These are phyloP conservation scores for Taiozyma onychis DNA, from an alignment of 1,139 yeast genomes.

Conservation along the genomic window DNA sequence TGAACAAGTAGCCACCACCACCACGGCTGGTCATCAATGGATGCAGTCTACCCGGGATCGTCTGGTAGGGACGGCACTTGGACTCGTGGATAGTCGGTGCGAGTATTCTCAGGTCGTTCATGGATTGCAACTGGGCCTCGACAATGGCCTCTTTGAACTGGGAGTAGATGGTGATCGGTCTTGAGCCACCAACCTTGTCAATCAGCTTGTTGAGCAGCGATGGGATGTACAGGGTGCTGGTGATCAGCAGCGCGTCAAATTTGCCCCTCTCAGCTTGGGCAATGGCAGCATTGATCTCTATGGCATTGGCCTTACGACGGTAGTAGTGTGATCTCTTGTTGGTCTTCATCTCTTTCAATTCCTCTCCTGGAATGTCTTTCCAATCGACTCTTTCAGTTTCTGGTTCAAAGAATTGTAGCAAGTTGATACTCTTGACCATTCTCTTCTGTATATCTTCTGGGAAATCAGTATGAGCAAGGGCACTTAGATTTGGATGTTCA, in stretches of 20 bases:
- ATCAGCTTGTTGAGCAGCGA: constrained; percentile 58
- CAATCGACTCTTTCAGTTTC: constrained; percentile 49
- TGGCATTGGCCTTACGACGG: constrained; percentile 56
- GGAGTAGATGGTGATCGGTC: constrained; percentile 78
- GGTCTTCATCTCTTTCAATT: constrained; percentile 50
- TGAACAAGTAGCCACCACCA: constrained; percentile 83
- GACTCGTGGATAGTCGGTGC: constrained; percentile 85
- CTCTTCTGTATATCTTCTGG: constrained; percentile 44
- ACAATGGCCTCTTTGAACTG: constrained; percentile 76
- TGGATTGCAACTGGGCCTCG: constrained; percentile 63
- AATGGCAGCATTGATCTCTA: constrained; percentile 48
- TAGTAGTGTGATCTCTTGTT: constrained; percentile 61
- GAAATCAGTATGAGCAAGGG: constrained; percentile 61
- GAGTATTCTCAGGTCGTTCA: constrained; percentile 61
- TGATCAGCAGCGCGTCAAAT: constrained; percentile 76
- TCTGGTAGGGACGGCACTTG: constrained; percentile 81
- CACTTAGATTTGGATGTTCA: constrained; percentile 81
- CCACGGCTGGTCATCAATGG: constrained; percentile 94
- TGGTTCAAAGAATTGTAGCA: constrained; percentile 82
- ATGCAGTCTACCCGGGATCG: constrained; percentile 90
- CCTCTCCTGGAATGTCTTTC: constrained; percentile 45
- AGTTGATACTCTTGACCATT: constrained; percentile 64
- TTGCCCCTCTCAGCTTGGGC: constrained; percentile 43
- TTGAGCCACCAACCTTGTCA: constrained; percentile 73
- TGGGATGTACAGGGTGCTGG: constrained; percentile 66